These are phyloP conservation scores for Phlebiopsis flavidoalba DNA, from an alignment of 768 basidiomycete genomes.

Conservation along the genomic window DNA sequence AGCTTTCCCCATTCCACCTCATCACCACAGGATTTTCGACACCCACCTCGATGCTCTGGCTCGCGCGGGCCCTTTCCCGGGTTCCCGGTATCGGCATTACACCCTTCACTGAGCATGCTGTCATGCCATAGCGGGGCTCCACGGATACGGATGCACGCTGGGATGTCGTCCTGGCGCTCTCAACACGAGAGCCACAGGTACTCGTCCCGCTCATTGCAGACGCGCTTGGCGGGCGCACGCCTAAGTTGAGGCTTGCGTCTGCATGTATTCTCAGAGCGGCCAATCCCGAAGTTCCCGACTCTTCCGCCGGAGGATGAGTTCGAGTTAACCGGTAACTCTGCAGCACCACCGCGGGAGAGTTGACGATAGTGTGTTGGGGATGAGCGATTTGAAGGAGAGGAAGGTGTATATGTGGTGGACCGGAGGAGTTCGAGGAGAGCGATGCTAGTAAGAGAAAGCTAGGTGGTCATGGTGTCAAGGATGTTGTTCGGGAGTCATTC, in stretches of 20 bases:
- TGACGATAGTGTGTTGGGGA: constrained; percentile 1
- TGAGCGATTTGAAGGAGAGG: constrained; percentile 16
- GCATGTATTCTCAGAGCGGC: constrained; percentile 35
- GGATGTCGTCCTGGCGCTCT: constrained; percentile 44
- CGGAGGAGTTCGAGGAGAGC: constrained; percentile 37
- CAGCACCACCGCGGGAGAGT: constrained; percentile 19
- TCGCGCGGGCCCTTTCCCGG: too few relatives aligned
- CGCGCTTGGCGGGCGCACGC: not conserved
- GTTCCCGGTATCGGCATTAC: constrained; percentile 64
- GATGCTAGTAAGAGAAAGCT: constrained; percentile 28
- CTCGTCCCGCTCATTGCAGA: constrained; percentile 36
- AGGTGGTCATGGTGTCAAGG: constrained; percentile 29
- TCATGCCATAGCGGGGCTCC: constrained; percentile 12
- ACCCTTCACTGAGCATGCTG: constrained; percentile 56
- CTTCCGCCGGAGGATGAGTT: constrained; percentile 5
- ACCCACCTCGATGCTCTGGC: constrained; percentile 38
- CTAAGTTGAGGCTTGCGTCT: constrained; percentile 26
- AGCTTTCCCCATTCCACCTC: not conserved
- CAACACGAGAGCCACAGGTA: constrained; percentile 51
- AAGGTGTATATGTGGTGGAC: constrained; percentile 49
- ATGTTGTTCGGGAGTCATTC: constrained; percentile 38
- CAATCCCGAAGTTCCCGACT: not conserved
- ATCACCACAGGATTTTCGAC: not conserved
- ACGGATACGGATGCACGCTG: constrained; percentile 9
- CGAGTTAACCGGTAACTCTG: constrained; percentile 4